phyloP scores from a whole-genome alignment of 495 filamentous ascomycete species.

The Aspergillus coremiiformis region DNA sequence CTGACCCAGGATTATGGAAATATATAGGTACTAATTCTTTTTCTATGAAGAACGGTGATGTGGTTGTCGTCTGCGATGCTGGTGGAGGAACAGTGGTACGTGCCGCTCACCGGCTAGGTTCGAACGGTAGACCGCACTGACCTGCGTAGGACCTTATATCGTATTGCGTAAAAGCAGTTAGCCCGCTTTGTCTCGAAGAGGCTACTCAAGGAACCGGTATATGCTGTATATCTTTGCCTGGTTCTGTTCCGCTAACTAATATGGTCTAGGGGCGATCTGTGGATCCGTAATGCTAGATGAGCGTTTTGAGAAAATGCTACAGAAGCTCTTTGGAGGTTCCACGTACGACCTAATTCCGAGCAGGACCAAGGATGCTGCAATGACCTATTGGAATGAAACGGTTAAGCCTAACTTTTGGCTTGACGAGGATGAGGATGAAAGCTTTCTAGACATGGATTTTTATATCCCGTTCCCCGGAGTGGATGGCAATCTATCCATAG shows the following conservation, averaged over 20 bases:
- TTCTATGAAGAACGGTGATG: slow-evolving; percentile 26
- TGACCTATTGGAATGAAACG: slow-evolving; percentile 15
- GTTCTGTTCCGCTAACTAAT: background rate
- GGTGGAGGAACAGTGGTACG: slow-evolving; percentile 55
- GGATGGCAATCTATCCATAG: slow-evolving; percentile 1
- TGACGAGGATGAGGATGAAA: background rate
- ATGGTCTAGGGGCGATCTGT: slow-evolving; percentile 38
- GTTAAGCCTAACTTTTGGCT: slow-evolving; percentile 16
- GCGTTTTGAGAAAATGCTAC: slow-evolving; percentile 38
- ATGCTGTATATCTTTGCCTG: background rate
- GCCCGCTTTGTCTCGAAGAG: slow-evolving; percentile 14
- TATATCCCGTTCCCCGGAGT: slow-evolving; percentile 14
- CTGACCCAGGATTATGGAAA: background rate
- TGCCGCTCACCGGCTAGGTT: slow-evolving; percentile 14
- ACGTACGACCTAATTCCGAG: slow-evolving; percentile 2
- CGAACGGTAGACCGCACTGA: background rate
- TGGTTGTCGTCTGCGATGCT: slow-evolving; percentile 50
- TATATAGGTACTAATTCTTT: background rate
- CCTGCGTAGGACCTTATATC: slow-evolving; percentile 41
- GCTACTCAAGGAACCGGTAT: slow-evolving; percentile 17
- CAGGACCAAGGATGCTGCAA: background rate
- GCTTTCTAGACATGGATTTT: background rate
- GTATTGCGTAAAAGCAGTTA: slow-evolving; percentile 11
- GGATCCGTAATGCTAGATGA: slow-evolving; percentile 49
- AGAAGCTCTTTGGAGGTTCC: slow-evolving; percentile 13